Evolutionary conservation across 129 eudicot genomes (phyloP).

Genomic region (Centella asiatica): DNA sequence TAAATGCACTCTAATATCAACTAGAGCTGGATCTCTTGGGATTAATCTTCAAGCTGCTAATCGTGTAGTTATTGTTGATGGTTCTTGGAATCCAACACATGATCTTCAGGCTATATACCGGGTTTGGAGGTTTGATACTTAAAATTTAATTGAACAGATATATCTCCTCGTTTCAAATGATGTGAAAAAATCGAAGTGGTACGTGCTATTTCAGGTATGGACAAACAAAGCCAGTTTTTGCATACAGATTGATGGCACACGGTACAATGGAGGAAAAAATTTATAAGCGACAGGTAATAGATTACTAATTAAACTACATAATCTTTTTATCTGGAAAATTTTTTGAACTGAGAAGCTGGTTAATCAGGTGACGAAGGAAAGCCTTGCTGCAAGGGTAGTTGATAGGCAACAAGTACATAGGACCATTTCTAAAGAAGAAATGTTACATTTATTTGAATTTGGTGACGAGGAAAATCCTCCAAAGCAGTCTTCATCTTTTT

Average conservation of each 20-base stretch:
- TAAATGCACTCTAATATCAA: slow-evolving; percentile 82
- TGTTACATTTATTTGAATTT: slow-evolving; percentile 80
- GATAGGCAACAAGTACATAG: slow-evolving; percentile 95
- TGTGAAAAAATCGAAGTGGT: neutral
- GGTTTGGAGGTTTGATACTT: slow-evolving; percentile 73
- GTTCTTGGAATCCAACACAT: slow-evolving; percentile 96
- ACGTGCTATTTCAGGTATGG: slow-evolving; percentile 61
- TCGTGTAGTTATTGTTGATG: slow-evolving; percentile 92
- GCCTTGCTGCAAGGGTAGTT: slow-evolving; percentile 96
- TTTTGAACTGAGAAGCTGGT: neutral
- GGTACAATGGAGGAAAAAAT: slow-evolving; percentile 98
- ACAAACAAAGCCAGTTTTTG: slow-evolving; percentile 92
- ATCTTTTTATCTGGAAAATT: neutral
- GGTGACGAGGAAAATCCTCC: slow-evolving; percentile 64
- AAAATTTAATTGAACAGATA: neutral
- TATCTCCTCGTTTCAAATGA: neutral
- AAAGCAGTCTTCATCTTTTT: slow-evolving; percentile 38
- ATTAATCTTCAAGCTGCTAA: slow-evolving; percentile 98
- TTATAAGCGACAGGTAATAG: slow-evolving; percentile 90
- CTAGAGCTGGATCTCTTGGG: slow-evolving; percentile 93
- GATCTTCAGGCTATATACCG: slow-evolving; percentile 98
- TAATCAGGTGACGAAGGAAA: slow-evolving; percentile 82
- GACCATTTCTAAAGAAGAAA: slow-evolving; percentile 96
- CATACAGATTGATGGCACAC: slow-evolving; percentile 89
- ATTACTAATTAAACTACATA: neutral